A percentile compares a stretch with the other conserved stretches of the same genome.
Evolutionary conservation across 805 yeast species (phyloP).

Genomic region (Monosporozyma siamensis): DNA sequence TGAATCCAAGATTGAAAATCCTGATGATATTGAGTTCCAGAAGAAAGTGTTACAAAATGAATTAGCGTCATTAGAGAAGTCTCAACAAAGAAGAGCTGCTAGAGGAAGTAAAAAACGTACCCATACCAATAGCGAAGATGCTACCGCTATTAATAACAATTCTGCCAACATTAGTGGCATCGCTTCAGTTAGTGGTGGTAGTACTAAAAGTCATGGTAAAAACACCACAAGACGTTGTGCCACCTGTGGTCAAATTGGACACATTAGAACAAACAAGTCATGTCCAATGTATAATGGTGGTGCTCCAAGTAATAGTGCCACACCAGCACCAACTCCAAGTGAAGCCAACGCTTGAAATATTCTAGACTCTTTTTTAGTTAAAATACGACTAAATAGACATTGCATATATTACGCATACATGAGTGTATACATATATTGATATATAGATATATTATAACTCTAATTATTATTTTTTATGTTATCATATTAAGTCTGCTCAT

Average conservation of each 20-base stretch:
- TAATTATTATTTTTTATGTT: neutral
- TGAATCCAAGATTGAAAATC: conserved; percentile 43
- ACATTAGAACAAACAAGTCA: conserved; percentile 76
- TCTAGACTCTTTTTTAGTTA: neutral
- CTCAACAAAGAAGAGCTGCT: conserved; percentile 56
- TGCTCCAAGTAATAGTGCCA: neutral
- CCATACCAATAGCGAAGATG: neutral
- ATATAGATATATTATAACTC: no score
- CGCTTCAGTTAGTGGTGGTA: conserved; percentile 14
- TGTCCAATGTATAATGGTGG: conserved; percentile 70
- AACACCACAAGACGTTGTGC: conserved; percentile 72
- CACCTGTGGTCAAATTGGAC: conserved; percentile 92
- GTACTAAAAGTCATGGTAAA: conserved; percentile 26
- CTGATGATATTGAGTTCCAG: conserved; percentile 69
- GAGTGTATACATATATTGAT: no score
- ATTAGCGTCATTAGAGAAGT: conserved; percentile 71
- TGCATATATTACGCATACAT: conserved; percentile 1
- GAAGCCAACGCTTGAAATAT: neutral
- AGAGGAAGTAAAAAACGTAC: conserved; percentile 41
- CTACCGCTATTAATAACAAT: neutral
- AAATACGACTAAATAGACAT: neutral
- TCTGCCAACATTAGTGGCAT: neutral
- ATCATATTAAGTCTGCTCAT: conserved; percentile 6
- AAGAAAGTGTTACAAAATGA: conserved; percentile 73
- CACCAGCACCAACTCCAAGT: neutral